These are phyloP conservation scores for Ampelomyces quisqualis DNA, from an alignment of 2,329 filamentous ascomycete genomes.

Conservation along the genomic window DNA sequence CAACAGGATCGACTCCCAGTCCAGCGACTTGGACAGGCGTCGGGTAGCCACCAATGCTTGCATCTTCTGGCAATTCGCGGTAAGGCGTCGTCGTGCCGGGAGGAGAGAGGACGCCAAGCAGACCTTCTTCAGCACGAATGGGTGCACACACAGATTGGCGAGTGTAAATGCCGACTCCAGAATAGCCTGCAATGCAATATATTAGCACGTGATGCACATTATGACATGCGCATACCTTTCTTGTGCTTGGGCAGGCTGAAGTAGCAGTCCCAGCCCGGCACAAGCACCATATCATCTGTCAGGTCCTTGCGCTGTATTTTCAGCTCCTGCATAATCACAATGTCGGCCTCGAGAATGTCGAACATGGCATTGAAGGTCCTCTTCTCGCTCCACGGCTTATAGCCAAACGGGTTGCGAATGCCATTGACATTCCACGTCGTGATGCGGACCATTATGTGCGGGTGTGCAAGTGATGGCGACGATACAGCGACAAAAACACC, in stretches of 20 bases:
- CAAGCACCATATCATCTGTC: constrained; percentile 90
- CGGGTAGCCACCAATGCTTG: constrained; percentile 89
- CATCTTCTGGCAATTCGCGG: constrained; percentile 68
- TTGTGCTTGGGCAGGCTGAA: constrained; percentile 93
- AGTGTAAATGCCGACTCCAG: constrained; percentile 93
- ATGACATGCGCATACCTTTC: constrained; percentile 59
- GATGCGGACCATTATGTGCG: constrained; percentile 68
- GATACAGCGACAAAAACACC: constrained; percentile 7
- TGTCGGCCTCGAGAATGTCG: constrained; percentile 85
- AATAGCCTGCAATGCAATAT: constrained; percentile 70
- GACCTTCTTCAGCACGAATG: constrained; percentile 89
- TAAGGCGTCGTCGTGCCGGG: constrained; percentile 71
- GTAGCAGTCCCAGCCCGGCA: constrained; percentile 93
- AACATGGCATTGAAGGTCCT: constrained; percentile 72
- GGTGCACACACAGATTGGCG: constrained; percentile 82
- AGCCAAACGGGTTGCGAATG: constrained; percentile 56
- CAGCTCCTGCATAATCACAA: constrained; percentile 91
- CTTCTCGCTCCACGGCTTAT: constrained; percentile 53
- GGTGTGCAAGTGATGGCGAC: constrained; percentile 8
- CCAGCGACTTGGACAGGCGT: constrained; percentile 64
- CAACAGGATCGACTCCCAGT: constrained; percentile 63
- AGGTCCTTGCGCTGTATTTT: constrained; percentile 95
- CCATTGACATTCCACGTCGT: constrained; percentile 61
- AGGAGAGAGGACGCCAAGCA: constrained; percentile 75
- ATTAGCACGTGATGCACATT: constrained; percentile 14